Base-by-base conservation (phyloP, 1,139 yeast genomes). In the Candida pseudocylindracea region DNA sequence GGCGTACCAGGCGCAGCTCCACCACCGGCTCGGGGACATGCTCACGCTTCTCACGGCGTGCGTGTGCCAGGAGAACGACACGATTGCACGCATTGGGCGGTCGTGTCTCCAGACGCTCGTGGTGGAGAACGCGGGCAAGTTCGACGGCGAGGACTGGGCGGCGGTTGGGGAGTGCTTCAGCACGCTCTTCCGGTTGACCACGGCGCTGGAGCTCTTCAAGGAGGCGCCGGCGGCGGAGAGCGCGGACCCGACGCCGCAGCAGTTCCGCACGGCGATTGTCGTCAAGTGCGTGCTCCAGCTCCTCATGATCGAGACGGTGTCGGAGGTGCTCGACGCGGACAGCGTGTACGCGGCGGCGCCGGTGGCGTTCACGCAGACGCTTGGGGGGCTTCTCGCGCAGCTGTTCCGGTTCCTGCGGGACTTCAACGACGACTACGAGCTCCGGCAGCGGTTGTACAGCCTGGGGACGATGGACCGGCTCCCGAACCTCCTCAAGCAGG, bases 31-130 rank as follows among this genome's bases (percentile, higher is more conserved):
- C 35, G 76, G 68, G 38, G 91, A 81, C 2, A 81, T 76, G 48
- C 58, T 91, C 51, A 72, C 70, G 29, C 60, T 91, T 36, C 54
- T 91, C 35, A 72, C 72, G 3, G 73, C 88, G 8, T 91, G 98
- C 53, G 80, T 88, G 34, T 81, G 94, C 45, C 98, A 88, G 51
- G 95, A 85, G 44, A 88, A 88, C 49, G 98, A 88, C 45, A 83
- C 96, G 0, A 85, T 91, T 43, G 92, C 96, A 1, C 65, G 93
- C 44, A 83, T 85, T 41, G 98, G 98, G 13, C 69, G 92, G 44
- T 72, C 88, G 9, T 85, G 98, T 49, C 61, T 88, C 37, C 74
- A 76, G 39, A 79, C 74, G 38, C 59, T 88, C 39, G 63, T 88
- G 37, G 55, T 73, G 26, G 78, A 78, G 39, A 91, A 88, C 49